Evolutionary conservation across 768 basidiomycete genomes (phyloP), one percentile per base, ranked within the genome.

Genomic region (Amanita rimosa): DNA sequence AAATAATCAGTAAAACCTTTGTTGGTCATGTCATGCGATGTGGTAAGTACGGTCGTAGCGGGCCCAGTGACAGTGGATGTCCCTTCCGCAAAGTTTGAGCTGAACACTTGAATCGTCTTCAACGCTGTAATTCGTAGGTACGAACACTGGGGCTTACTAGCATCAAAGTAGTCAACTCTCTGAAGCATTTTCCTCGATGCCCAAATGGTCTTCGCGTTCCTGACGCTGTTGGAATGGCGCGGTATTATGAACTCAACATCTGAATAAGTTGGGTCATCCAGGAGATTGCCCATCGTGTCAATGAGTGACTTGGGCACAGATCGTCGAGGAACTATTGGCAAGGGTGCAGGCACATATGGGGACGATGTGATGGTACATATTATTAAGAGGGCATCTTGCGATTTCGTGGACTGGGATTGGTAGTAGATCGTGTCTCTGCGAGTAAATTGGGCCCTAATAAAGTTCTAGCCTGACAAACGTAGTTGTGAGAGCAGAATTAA

Each of bases 191-290:
- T 78, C 54, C 74, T 78, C 38, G 79, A 77, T 1, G 88, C 89
- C 60, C 77, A 85, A 53, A 93, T 85, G 36, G 64, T 69, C 19
- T 64, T 62, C 13, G 65, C 64, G 22, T 68, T 61, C 19, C 62
- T 61, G 29, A 70, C 58, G 27, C 65, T 65, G 37, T 67, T 64
- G 2, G 60, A 58, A 39, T 65, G 62, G 43, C 61, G 57, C 0
- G 85, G 84, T 26, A 92, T 66, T 16, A 90, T 67, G 54, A 93
- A 92, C 60, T 84, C 81, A 14, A 92, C 78, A 56, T 93, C 89
- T 5, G 89, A 89, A 56, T 91, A 92, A 10, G 75, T 59, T n/a
- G 84, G 84, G 56, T 92, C 85, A 55, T 92, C 82, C 8, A 92
- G 67, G 21, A 92, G 65, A 27, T 71, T 64, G 4, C 89, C 90